phyloP scores from a whole-genome alignment of 495 filamentous ascomycete species.

The Aspergillus campestris region DNA sequence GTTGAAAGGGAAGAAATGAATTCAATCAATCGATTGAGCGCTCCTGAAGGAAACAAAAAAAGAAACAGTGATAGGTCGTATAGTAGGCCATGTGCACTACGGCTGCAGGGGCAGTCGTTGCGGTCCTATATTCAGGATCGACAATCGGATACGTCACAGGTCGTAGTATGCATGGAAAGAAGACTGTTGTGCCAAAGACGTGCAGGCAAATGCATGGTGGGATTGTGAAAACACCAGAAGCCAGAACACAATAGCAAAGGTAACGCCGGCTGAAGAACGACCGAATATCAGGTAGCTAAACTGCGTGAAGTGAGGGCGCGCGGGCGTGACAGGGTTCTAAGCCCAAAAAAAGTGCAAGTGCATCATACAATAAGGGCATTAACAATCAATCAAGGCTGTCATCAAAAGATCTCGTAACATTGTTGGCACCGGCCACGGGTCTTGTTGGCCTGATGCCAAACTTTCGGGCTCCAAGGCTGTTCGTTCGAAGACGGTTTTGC shows the following conservation, averaged over 20 bases:
- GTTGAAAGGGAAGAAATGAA: no score
- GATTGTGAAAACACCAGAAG: no score
- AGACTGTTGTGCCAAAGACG: no score
- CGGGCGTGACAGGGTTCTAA: background rate
- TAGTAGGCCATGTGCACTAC: no score
- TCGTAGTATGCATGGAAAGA: no score
- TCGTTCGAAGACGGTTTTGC: conserved; percentile 30
- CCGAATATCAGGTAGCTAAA: conserved; percentile 6
- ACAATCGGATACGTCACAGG: no score
- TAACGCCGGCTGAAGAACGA: conserved; percentile 25
- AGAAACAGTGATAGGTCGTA: no score
- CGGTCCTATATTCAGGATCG: no score
- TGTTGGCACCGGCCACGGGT: conserved; percentile 21
- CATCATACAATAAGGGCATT: background rate
- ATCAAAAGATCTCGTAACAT: conserved; percentile 22
- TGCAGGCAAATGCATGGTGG: no score
- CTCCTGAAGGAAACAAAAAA: no score
- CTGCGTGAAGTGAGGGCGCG: background rate
- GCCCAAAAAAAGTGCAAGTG: background rate
- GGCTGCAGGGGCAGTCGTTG: no score
- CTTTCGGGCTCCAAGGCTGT: conserved; percentile 32
- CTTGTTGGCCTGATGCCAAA: conserved; percentile 27
- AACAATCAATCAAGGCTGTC: conserved; percentile 30
- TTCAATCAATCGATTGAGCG: no score
- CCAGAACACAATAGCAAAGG: conserved; percentile 1